Percentiles rank a stretch among this genome's conserved stretches.
Conservation (phyloP, 345 rosid genomes). For the Hibiscus syriacus region DNA sequence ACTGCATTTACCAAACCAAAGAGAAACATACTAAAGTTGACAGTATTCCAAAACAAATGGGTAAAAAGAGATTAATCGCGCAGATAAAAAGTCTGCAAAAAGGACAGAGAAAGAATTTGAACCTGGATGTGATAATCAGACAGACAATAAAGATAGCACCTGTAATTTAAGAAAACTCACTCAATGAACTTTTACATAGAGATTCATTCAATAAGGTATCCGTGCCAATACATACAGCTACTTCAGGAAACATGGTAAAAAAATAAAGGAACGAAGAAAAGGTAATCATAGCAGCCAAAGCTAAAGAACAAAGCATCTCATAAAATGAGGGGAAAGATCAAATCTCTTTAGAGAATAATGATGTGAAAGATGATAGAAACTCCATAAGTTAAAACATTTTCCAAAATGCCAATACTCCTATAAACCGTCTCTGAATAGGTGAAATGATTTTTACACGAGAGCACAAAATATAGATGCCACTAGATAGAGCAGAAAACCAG, state of each 20-base stretch:
- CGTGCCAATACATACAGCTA: neutral
- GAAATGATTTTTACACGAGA: too few relatives aligned
- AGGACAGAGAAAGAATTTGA: constrained; percentile 20
- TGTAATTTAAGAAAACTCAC: constrained; percentile 24
- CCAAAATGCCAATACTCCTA: neutral
- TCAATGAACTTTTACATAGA: neutral
- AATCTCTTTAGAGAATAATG: neutral
- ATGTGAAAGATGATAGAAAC: neutral
- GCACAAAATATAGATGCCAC: too few relatives aligned
- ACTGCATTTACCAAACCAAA: constrained; percentile 40
- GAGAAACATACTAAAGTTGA: constrained; percentile 8
- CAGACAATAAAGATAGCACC: constrained; percentile 85
- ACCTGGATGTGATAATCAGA: constrained; percentile 78
- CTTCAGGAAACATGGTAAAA: neutral
- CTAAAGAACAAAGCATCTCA: neutral
- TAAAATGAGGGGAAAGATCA: neutral
- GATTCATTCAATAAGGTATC: neutral
- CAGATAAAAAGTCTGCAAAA: neutral
- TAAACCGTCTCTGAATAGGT: too few relatives aligned
- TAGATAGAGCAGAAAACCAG: too few relatives aligned
- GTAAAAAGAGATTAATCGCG: neutral
- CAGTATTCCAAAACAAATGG: neutral
- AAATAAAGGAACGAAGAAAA: neutral
- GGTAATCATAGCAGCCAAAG: neutral
- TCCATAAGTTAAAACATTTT: neutral